A percentile compares a stretch with the other conserved stretches of the same genome.
Evolutionary conservation across 352 stramenopile genomes (phyloP).

Genomic region (Phytophthora pluvialis): DNA sequence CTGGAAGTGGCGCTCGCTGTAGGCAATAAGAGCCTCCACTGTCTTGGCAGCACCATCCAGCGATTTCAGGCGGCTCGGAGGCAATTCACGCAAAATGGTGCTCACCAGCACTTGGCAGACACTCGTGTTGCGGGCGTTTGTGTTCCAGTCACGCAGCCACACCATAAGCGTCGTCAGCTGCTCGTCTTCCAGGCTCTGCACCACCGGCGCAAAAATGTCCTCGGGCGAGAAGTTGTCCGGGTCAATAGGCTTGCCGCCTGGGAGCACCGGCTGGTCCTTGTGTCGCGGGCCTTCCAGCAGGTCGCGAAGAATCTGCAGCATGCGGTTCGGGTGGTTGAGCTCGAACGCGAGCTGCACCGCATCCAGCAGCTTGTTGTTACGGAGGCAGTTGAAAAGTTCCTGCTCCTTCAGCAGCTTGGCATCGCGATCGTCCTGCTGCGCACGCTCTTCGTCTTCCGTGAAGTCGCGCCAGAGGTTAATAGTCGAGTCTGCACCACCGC

Average conservation of each 20-base stretch:
- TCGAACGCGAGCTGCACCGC: slow-evolving; percentile 91
- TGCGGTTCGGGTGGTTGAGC: slow-evolving; percentile 92
- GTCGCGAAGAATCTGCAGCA: slow-evolving; percentile 92
- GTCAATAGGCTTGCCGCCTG: slow-evolving; percentile 44
- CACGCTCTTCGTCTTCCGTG: slow-evolving; percentile 91
- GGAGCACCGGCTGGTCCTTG: slow-evolving; percentile 62
- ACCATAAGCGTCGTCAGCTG: slow-evolving; percentile 91
- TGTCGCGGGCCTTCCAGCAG: slow-evolving; percentile 78
- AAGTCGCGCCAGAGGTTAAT: slow-evolving; percentile 96
- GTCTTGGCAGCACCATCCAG: slow-evolving; percentile 79
- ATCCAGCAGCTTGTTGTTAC: slow-evolving; percentile 90
- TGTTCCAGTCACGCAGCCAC: slow-evolving; percentile 98
- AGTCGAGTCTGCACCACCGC: slow-evolving; percentile 94
- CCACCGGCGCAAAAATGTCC: slow-evolving; percentile 64
- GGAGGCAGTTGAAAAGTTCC: slow-evolving; percentile 94
- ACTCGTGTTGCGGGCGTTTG: slow-evolving; percentile 93
- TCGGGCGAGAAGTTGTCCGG: slow-evolving; percentile 65
- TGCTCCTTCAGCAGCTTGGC: slow-evolving; percentile 95
- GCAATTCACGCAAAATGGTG: slow-evolving; percentile 83
- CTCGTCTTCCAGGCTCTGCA: slow-evolving; percentile 83
- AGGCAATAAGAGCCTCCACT: slow-evolving; percentile 95
- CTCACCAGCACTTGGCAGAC: slow-evolving; percentile 95
- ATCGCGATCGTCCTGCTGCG: slow-evolving; percentile 83
- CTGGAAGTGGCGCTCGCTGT: slow-evolving; percentile 98
- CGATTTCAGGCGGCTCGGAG: slow-evolving; percentile 69